A percentile compares a stretch with the other conserved stretches of the same genome.
phyloP scores from a whole-genome alignment of 2,329 filamentous ascomycete species.

The Apiospora aurea region DNA sequence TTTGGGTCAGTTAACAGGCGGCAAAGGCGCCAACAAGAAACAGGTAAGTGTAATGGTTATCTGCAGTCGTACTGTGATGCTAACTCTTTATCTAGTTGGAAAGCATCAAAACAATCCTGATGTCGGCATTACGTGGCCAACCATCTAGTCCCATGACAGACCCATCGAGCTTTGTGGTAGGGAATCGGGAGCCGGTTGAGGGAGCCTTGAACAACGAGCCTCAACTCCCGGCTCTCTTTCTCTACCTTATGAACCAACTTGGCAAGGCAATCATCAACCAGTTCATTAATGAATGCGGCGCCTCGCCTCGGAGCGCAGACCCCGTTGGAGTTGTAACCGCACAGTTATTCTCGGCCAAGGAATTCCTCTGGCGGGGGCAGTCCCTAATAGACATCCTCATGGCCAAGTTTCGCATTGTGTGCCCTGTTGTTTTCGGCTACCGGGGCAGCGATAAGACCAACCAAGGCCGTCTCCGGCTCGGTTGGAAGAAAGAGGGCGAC shows the following conservation, averaged over 20 bases:
- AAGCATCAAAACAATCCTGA: slow-evolving; percentile 60
- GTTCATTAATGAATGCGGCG: slow-evolving; percentile 70
- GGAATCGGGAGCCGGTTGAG: slow-evolving; percentile 54
- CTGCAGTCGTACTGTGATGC: neutral
- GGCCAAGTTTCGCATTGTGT: slow-evolving; percentile 81
- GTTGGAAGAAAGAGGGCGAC: slow-evolving; percentile 72
- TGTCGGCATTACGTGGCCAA: slow-evolving; percentile 58
- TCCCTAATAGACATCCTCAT: slow-evolving; percentile 84
- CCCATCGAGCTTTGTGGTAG: slow-evolving; percentile 59
- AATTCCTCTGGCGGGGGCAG: slow-evolving; percentile 71
- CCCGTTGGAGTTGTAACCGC: slow-evolving; percentile 80
- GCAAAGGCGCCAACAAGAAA: slow-evolving; percentile 66
- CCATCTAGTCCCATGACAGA: slow-evolving; percentile 62
- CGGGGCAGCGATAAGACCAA: slow-evolving; percentile 77
- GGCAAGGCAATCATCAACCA: slow-evolving; percentile 76
- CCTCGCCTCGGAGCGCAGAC: slow-evolving; percentile 72
- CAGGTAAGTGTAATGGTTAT: slow-evolving; percentile 52
- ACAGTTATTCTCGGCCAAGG: slow-evolving; percentile 74
- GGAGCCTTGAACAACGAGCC: slow-evolving; percentile 59
- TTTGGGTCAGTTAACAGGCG: slow-evolving; percentile 75
- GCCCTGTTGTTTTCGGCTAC: slow-evolving; percentile 86
- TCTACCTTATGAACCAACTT: slow-evolving; percentile 81
- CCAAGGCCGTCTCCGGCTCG: slow-evolving; percentile 70
- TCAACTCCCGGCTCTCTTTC: slow-evolving; percentile 67
- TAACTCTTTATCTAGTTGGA: slow-evolving; percentile 44